Evolutionary conservation across 202 grass and related monocot genomes (phyloP), one percentile per base, ranked within the genome.

Genomic region (Panicum virgatum): DNA sequence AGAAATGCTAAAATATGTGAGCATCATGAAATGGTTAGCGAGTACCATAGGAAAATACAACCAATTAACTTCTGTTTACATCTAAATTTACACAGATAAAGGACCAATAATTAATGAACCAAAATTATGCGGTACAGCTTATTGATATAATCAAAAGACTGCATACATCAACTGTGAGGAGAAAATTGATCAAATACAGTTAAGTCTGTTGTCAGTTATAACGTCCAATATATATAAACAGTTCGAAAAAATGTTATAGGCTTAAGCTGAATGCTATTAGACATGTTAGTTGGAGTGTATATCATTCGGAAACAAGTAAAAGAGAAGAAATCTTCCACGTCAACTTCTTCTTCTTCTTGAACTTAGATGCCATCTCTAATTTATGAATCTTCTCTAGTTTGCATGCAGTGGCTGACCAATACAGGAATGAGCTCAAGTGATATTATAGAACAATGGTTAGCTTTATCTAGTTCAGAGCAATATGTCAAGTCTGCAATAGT

Each of bases 381-480:
- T 44, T 42, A 62, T 89, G 34, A 45, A 23, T 23, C 57, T 37
- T 89, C 36, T 73, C 48, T 40, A 66, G 7, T 58, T 65, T 43
- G 45, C 57, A 65, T 9, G 20, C 9, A 72, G 1, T 72, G 59
- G 14, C 59, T 36, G 78, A 73, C 18, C 20, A 30, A 76, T 76
- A 47, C 9, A 3, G 40, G 16, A 83, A 66, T 34, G 73, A 61
- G 50, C 44, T 73, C 29, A 67, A 54, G 13, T 46, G 27, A 76
- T 67, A 45, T 9, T 65, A 65, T 58, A 66, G 38, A 69, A 50
- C 37, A 54, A 1, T 18, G 25, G 22, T 20, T 67, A 47, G n/a
- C 1, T 64, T 11, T 29, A 81, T 75, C 60, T 47, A 22, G 7
- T 67, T 76, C 8, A 30, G 65, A 61, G 62, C 47, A 60, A 32